Conservation (phyloP, 106 monocot genomes). For the Dendrobium officinale region DNA sequence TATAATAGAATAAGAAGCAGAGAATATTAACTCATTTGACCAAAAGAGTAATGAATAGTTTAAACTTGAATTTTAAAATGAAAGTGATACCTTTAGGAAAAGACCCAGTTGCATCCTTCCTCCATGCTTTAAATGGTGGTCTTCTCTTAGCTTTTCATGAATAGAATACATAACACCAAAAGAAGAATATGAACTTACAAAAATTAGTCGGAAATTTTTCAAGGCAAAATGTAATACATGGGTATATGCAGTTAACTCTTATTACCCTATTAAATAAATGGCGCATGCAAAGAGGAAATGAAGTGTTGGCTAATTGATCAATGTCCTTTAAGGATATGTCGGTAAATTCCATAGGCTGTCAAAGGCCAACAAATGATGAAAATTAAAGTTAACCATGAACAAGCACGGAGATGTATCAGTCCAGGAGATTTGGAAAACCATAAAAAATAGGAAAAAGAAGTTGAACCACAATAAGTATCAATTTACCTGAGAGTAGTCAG, state of each 20-base stretch:
- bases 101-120: slow-evolving; percentile 98
- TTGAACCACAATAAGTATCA: background rate
- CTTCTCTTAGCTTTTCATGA: slow-evolving; percentile 57
- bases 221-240: background rate
- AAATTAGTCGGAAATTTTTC: background rate
- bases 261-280: slow-evolving; percentile 87
- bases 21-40: background rate
- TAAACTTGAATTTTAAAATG: background rate
- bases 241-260: background rate
- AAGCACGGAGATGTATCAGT: background rate
- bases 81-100: slow-evolving; percentile 70
- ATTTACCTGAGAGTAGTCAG: slow-evolving; percentile 93
- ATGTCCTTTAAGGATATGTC: slow-evolving; percentile 83
- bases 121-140: slow-evolving; percentile 95
- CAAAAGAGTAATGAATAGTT: background rate
- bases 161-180: background rate
- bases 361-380: slow-evolving; percentile 8
- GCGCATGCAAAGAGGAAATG: slow-evolving; percentile 96
- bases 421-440: background rate
- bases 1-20: background rate
- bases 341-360: slow-evolving; percentile 55
- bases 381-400: slow-evolving; percentile 4
- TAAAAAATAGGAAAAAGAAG: background rate
- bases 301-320: slow-evolving; percentile 59
- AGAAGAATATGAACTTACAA: background rate